A percentile compares a stretch with the other conserved stretches of the same genome.
Conservation (phyloP, 23 red algal genomes). For the Gracilaria gracilis region DNA sequence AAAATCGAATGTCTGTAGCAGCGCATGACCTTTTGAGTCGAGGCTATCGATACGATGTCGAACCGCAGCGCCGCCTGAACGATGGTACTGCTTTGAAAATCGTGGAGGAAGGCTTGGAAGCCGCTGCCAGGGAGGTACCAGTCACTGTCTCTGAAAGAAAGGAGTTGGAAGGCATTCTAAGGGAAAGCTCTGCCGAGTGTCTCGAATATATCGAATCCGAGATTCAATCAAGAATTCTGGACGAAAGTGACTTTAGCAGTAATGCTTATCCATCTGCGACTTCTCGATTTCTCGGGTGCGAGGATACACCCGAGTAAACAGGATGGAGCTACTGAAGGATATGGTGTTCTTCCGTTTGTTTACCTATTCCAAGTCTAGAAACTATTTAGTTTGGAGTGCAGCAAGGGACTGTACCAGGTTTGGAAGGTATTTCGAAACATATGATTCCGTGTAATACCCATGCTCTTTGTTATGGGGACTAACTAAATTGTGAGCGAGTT, state of each 20-base stretch:
- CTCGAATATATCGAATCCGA: constrained; percentile 17
- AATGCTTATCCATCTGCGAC: background rate
- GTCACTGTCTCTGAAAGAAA: background rate
- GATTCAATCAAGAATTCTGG: background rate
- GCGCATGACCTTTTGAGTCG: background rate
- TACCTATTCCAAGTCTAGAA: background rate
- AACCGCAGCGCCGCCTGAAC: background rate
- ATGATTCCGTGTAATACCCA: constrained; percentile 66
- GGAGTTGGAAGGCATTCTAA: background rate
- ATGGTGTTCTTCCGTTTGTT: background rate
- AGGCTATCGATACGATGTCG: constrained; percentile 21
- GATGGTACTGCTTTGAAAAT: background rate
- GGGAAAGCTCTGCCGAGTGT: background rate
- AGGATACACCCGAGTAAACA: background rate
- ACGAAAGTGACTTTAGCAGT: constrained; percentile 2
- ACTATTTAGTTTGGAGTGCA: background rate
- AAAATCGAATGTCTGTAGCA: background rate
- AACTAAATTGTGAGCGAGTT: constrained; percentile 77
- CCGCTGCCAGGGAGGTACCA: constrained; percentile 3
- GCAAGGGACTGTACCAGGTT: constrained; percentile 23
- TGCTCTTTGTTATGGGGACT: constrained; percentile 55
- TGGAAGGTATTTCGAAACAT: constrained; percentile 42
- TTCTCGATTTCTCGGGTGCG: constrained; percentile 28
- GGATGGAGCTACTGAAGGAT: background rate
- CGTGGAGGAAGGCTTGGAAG: background rate